Evolutionary conservation across 345 rosid species (phyloP).

Genomic region (Murraya paniculata): DNA sequence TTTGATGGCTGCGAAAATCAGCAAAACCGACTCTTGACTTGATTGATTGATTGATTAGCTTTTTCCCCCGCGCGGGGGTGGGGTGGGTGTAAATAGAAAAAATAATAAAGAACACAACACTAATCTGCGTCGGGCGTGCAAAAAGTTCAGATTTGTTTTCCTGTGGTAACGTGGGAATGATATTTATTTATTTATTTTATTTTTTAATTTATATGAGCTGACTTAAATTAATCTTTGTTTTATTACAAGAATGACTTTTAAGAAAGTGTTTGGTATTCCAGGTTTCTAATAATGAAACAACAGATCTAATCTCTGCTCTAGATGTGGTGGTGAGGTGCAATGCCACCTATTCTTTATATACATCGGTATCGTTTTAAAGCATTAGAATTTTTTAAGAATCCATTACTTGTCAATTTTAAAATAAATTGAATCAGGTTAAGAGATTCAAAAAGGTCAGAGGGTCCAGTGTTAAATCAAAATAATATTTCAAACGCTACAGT

Average conservation of each 20-base stretch:
- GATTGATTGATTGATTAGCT: no score
- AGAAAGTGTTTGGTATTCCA: no score
- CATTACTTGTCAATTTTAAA: no score
- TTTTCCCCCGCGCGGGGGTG: no score
- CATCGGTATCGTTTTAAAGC: not conserved
- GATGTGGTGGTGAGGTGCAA: not conserved
- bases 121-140: not conserved
- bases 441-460: no score
- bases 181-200: no score
- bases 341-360: no score
- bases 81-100: no score
- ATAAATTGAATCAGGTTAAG: no score
- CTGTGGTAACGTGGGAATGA: not conserved
- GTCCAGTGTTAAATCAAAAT: no score
- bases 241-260: not conserved
- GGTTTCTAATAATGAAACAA: not conserved
- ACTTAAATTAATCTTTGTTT: not conserved
- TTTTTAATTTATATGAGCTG: no score
- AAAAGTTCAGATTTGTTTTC: not conserved
- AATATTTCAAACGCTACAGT: not conserved
- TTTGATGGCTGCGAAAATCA: constrained; percentile 9
- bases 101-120: no score
- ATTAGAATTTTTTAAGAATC: not conserved
- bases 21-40: not conserved
- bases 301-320: not conserved